A percentile compares a stretch with the other conserved stretches of the same genome.
These are phyloP conservation scores for Brassica nigra DNA, from an alignment of 345 rosid species.

Conservation along the genomic window DNA sequence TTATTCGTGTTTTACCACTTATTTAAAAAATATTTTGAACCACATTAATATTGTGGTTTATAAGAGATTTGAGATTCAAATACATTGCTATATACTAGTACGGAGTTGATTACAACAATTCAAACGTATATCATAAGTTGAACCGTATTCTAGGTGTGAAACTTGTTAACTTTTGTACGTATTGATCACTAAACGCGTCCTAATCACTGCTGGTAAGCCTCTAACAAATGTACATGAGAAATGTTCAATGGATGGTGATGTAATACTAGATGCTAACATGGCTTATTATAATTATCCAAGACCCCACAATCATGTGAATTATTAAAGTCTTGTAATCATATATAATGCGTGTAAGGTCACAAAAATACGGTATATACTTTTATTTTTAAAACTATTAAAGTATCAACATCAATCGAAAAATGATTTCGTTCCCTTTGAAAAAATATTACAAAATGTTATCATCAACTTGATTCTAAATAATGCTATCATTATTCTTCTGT, in stretches of 20 bases:
- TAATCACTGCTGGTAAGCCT: background rate
- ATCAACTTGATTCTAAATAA: constrained; percentile 13
- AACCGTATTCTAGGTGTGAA: background rate
- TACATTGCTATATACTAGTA: background rate
- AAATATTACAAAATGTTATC: constrained; percentile 19
- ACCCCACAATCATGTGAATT: constrained; percentile 32
- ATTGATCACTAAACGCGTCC: constrained; percentile 1
- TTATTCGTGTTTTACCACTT: too few species aligned
- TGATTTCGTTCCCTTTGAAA: constrained; percentile 8
- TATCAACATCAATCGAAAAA: constrained; percentile 34
- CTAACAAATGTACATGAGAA: background rate
- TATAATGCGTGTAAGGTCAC: constrained; percentile 29
- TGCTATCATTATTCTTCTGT: constrained; percentile 7
- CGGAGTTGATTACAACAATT: background rate
- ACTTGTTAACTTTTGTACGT: background rate
- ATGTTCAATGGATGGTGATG: constrained; percentile 31
- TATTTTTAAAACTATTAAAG: constrained; percentile 6
- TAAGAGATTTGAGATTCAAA: background rate
- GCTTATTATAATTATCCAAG: background rate
- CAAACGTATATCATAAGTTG: background rate
- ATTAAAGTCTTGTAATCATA: constrained; percentile 9
- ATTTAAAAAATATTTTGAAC: too few species aligned
- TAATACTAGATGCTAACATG: constrained; percentile 19
- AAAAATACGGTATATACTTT: constrained; percentile 20
- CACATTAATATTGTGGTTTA: background rate